Base-by-base conservation (phyloP, 345 rosid genomes). In the Arabidopsis suecica region DNA sequence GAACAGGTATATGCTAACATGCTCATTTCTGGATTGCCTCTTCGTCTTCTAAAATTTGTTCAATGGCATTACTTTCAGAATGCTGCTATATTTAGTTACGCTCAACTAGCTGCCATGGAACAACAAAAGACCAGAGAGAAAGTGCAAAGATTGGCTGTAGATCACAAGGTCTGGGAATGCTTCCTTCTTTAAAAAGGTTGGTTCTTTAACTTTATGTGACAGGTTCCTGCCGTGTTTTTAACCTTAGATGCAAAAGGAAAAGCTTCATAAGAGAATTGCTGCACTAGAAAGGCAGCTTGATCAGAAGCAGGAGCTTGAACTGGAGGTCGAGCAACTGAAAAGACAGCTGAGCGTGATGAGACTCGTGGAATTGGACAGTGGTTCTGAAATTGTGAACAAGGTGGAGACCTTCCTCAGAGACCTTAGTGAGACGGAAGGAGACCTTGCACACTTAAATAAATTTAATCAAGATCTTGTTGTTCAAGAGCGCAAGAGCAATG, bases 381-480 rank as follows among this genome's bases (percentile, higher is more conserved):
- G 89, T 81, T 80, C 38, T 22, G 97, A 89, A 79, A 81, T 87
- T 71, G 72, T 91, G 79, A 68, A 82, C 69, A 85, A 87, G 75
- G 79, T 89, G 76, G 98, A 95, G 20, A 78, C 66, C 16, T 60
- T 81, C 63, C 83, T 90, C 30, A 83, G 80, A 72, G 90, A 87
- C 45, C 66, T 95, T 78, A 87, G 88, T 78, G 99, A 95, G 79
- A 91, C 86, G 79, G 99, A 92, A 84, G 90, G 74, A 76, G 93
- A 92, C 13, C 88, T 88, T 66, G 89, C 85, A 16, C 84, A 85
- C 71, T 20, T 92, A 69, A 91, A 89, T 66, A 79, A 88, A 40
- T 80, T 89, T 74, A 90, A 89, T 82, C 98, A 92, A 83, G 80
- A 88, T 51, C 94, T 95, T 71, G 78, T 92, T 56, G 89, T 95